Percentiles rank a stretch among this genome's conserved stretches.
phyloP scores from a whole-genome alignment of 2,329 filamentous ascomycete genomes.

The Aspergillus eucalypticola region DNA sequence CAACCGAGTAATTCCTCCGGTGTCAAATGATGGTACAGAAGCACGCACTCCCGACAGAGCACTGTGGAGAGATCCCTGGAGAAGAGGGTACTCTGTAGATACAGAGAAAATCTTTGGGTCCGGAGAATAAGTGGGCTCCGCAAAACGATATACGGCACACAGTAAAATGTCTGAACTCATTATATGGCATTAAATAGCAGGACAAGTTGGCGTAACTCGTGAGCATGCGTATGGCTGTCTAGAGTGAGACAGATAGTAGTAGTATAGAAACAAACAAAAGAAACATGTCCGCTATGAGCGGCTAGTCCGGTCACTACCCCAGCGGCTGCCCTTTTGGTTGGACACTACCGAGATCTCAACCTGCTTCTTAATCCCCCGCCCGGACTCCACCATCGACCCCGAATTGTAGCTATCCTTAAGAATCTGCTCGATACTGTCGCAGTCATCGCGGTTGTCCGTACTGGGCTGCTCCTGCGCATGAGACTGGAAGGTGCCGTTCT shows the following conservation, averaged over 20 bases:
- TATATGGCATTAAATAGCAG: too few relatives aligned
- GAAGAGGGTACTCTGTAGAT: background rate
- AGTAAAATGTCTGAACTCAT: too few relatives aligned
- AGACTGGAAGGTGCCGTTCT: conserved; percentile 21
- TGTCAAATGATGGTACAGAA: background rate
- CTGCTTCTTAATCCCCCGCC: conserved; percentile 30
- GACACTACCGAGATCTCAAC: conserved; percentile 29
- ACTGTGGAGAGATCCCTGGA: background rate
- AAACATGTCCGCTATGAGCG: background rate
- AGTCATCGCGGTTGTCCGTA: conserved; percentile 17
- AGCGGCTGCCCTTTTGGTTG: background rate
- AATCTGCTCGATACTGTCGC: conserved; percentile 30
- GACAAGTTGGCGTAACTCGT: too few relatives aligned
- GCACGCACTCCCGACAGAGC: background rate
- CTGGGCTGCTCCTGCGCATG: conserved; percentile 15
- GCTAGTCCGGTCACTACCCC: background rate
- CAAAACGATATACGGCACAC: too few relatives aligned
- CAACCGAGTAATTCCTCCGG: background rate
- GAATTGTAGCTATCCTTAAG: conserved; percentile 18
- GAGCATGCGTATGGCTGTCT: too few relatives aligned
- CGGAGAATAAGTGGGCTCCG: too few relatives aligned
- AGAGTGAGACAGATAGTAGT: too few relatives aligned
- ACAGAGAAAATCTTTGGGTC: too few relatives aligned
- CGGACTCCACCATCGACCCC: conserved; percentile 10
- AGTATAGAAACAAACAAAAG: background rate